phyloP scores from a whole-genome alignment of 2,329 filamentous ascomycete genomes.

The Nothophoma quercina region DNA sequence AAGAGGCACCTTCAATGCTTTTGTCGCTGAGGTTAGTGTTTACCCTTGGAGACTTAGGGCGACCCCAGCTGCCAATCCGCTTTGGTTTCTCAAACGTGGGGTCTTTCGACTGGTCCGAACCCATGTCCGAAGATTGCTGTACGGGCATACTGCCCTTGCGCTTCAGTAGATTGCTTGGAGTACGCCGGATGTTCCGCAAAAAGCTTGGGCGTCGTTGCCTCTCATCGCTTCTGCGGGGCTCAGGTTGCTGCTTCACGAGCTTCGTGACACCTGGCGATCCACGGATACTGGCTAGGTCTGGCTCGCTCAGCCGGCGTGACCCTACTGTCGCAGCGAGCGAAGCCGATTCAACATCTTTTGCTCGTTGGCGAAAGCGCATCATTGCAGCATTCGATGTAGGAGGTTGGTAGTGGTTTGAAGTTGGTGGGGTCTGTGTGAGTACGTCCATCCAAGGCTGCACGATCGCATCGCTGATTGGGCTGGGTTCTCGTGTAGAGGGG shows the following conservation, averaged over 20 bases:
- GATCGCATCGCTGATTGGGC: conserved; percentile 29
- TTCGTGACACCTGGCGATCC: conserved; percentile 69
- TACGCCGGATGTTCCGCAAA: conserved; percentile 55
- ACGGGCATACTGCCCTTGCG: conserved; percentile 54
- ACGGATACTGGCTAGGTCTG: conserved; percentile 68
- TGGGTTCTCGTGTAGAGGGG: conserved; percentile 32
- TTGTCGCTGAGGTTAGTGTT: conserved; percentile 50
- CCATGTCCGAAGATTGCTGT: conserved; percentile 34
- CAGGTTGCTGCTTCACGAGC: conserved; percentile 63
- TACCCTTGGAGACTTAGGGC: conserved; percentile 51
- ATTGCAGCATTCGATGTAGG: conserved; percentile 64
- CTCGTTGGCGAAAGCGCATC: conserved; percentile 58
- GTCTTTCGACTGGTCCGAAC: conserved; percentile 41
- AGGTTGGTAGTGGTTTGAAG: conserved; percentile 55
- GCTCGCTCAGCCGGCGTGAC: conserved; percentile 69
- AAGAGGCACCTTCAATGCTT: conserved; percentile 64
- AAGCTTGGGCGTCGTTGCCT: conserved; percentile 61
- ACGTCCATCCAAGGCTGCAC: conserved; percentile 60
- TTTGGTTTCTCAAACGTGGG: conserved; percentile 46
- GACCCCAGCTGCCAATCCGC: conserved; percentile 52
- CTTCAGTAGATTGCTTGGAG: conserved; percentile 55
- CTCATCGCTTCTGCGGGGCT: conserved; percentile 45
- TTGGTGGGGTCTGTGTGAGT: conserved; percentile 44
- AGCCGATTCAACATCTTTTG: conserved; percentile 60
- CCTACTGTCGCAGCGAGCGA: conserved; percentile 73